Evolutionary conservation across 2,329 filamentous ascomycete genomes (phyloP), one percentile per base, ranked within the genome.

Genomic region (Stenocarpella maydis): DNA sequence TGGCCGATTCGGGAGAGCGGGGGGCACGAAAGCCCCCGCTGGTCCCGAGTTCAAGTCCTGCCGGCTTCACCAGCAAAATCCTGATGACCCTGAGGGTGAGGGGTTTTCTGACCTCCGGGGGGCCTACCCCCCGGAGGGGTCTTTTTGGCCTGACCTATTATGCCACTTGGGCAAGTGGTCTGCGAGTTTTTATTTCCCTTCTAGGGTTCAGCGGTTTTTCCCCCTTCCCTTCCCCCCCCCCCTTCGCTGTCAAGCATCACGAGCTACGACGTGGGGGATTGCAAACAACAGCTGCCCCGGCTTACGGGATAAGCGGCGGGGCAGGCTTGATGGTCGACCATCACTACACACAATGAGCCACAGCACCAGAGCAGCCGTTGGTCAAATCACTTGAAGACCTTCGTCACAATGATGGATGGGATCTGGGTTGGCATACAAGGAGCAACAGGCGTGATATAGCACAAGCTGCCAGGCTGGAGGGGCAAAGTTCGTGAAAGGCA

Each of bases 1-100:
- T 61, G 55, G 55, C 55, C 55, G 17, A 34, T 61, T 61, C 55
- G 55, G 53, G 55, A 61, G 26, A 45, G 55, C 55, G 55, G 39
- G 55, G 55, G 26, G 39, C 55, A 45, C 19, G 41, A 24, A 47
- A 47, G 55, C 41, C 55, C 55, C 55, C 41, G 39, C 17, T 61
- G 28, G 28, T 17, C 7, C 41, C 28, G 43, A 24, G 58, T 63
- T 37, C 58, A 45, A 60, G 34, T 49, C 43, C 43, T 28, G 58
- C 41, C 43, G 58, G 58, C 43, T 24, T 17, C 58, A 49, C 58
- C 41, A 61, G 41, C 28, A 49, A 49, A 61, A 61, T 8, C 12
- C 26, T 58, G 34, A 58, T 41, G 54, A 28, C 19, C 14, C 54
- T 12, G 31, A n/a, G 26, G 34, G 19, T 3, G 34, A 58, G 41